Evolutionary conservation across 2,329 filamentous ascomycete genomes (phyloP), one percentile per base, ranked within the genome.

Genomic region (Fusarium sp.): DNA sequence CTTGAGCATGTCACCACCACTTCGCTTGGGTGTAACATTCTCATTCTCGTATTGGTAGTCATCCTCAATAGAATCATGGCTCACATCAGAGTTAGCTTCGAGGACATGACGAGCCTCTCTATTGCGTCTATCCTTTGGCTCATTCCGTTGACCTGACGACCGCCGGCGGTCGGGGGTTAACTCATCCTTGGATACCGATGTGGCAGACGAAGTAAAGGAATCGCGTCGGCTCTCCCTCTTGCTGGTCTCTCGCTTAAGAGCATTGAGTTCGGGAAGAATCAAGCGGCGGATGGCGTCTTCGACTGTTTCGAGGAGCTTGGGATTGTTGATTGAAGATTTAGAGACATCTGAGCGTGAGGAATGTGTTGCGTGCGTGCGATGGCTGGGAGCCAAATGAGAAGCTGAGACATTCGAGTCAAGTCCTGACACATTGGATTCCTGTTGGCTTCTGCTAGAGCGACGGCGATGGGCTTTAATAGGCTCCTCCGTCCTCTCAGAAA

Each of bases 231-330:
- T 92, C 73, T 92, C 89, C 72, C 92, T 90, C 73, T 92, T 92
- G 81, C 94, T 95, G 81, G 96, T 93, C 79, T 98, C 95, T 77
- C 95, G 91, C 82, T 98, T 98, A 62, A 99, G 86, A 15, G 95
- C 94, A 77, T 94, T 96, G 50, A 99, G 87, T 82, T 99, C 96
- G 0, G 96, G 96, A 6, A 99, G 84, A 60, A 98, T 97, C 56
- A 98, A 87, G 55, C 95, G 90, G 72, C 94, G 92, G 79, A 98
- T 97, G 20, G 95, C 95, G 83, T 98, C 95, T 83, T 98, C 95
- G 7, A 98, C 95, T 0, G 95, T 96, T 78, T 96, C 94, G 5
- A 98, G 88, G 5, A 98, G 85, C 80, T 94, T 96, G 0, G 95
- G 95, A 78, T 98, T 98, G 83, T 97, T 97, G 81, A 97, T 94